Conservation (phyloP, 1,139 yeast species). For the Candida mesenterica region DNA sequence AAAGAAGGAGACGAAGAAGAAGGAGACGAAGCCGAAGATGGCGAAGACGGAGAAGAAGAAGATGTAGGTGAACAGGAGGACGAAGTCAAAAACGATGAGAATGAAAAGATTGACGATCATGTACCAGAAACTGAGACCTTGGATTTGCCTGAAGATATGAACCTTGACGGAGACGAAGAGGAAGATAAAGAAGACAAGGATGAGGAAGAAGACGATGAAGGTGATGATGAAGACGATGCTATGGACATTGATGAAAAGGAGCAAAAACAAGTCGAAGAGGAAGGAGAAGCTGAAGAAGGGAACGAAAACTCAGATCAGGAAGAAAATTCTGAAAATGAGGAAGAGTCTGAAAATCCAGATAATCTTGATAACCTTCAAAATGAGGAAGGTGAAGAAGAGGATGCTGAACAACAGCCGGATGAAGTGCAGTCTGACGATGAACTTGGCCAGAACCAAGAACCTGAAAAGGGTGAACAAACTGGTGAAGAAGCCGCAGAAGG, state of each 20-base stretch:
- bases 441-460: constrained; percentile 21
- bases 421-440: constrained; percentile 19
- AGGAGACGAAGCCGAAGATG: constrained; percentile 31
- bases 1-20: constrained; percentile 30
- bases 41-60: constrained; percentile 51
- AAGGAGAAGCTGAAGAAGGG: constrained; percentile 20
- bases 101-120: constrained; percentile 65
- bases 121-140: constrained; percentile 81
- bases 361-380: constrained; percentile 34
- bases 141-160: constrained; percentile 84
- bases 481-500: constrained; percentile 37
- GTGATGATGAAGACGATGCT: constrained; percentile 21
- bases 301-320: constrained; percentile 20
- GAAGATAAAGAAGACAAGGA: constrained; percentile 46
- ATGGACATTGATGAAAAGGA: constrained; percentile 72
- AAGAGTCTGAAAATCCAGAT: constrained; percentile 24
- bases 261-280: constrained; percentile 20
- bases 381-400: constrained; percentile 24
- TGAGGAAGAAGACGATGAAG: constrained; percentile 27
- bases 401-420: constrained; percentile 16
- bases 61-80: constrained; percentile 81
- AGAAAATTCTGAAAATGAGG: constrained; percentile 23
- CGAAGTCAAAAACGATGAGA: constrained; percentile 69
- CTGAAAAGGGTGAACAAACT: constrained; percentile 26
- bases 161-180: constrained; percentile 71